Evolutionary conservation across 208 protist genomes (phyloP), one percentile per base, ranked within the genome.

Genomic region (Trypanosoma avium): DNA sequence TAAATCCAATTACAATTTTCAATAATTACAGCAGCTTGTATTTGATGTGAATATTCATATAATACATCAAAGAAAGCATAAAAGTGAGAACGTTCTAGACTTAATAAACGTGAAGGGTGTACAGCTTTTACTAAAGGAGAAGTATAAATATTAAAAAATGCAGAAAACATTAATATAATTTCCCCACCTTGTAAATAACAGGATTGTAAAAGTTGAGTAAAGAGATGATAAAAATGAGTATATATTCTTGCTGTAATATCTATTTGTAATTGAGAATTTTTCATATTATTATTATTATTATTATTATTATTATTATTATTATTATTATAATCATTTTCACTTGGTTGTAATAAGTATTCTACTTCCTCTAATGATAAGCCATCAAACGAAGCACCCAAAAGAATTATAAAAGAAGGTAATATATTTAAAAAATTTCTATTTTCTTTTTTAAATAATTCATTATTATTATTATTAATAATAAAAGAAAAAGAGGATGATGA

Each of bases 11-110:
- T 22, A 6, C 26, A 19, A 32, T 36, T 36, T 8, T 21, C 10
- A 22, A 61, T 0, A 29, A 61, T 3, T n/a, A 47, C 38, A 3
- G 27, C 19, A 30, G 55, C 24, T 26, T 29, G 46, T 13, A 49
- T 3, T 21, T 22, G 15, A 8, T 40, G 30, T 33, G 35, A 6
- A 24, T 17, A 9, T 26, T 30, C 55, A n/a, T 4, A n/a, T 15
- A 61, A 47, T 13, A 47, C 38, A 47, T 61, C 55, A 61, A 61
- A 61, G 40, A 61, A 17, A 21, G 33, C 55, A 40, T 61, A 61
- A 47, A 22, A 49, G 24, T 61, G 55, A 22, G 35, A 49, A 35
- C 38, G 55, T 30, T 19, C 24, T 26, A 61, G 33, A 33, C 38
- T 32, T 22, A 0, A 35, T 7, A 61, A 3, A 21, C 40, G 55